A percentile compares a stretch with the other conserved stretches of the same genome.
These are phyloP conservation scores for Inonotus hispidus DNA, from an alignment of 1,284 basidiomycete genomes.

Conservation along the genomic window DNA sequence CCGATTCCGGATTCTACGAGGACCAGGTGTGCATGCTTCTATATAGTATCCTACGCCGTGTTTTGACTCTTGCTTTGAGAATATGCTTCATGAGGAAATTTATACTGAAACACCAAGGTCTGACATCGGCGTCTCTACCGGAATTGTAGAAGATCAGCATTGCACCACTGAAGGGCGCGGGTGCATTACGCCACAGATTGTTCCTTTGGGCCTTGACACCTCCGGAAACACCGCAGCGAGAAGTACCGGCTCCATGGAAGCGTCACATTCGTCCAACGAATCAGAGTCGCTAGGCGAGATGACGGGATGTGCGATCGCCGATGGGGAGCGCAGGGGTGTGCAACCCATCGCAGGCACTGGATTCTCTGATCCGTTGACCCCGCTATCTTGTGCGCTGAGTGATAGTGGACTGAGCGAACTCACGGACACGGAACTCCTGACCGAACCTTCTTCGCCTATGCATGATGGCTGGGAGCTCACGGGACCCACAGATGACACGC, in stretches of 20 bases:
- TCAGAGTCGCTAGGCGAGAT: neutral
- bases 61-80: neutral
- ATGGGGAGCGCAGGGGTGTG: neutral
- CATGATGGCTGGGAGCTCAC: neutral
- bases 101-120: neutral
- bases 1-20: neutral
- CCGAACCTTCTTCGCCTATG: constrained; percentile 1
- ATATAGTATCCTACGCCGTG: neutral
- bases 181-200: neutral
- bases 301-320: neutral
- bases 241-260: neutral
- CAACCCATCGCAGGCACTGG: neutral
- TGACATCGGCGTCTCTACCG: neutral
- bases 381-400: constrained; percentile 7
- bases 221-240: neutral
- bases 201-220: neutral
- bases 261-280: neutral
- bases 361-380: constrained; percentile 9
- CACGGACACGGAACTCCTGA: constrained; percentile 1
- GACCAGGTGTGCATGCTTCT: neutral
- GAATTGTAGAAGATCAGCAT: neutral
- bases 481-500: neutral
- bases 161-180: neutral
- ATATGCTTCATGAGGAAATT: neutral
- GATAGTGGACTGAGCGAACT: neutral